Percentiles rank a stretch among this genome's conserved stretches.
phyloP scores from a whole-genome alignment of 139 green algal species.

The Closterium sp. region DNA sequence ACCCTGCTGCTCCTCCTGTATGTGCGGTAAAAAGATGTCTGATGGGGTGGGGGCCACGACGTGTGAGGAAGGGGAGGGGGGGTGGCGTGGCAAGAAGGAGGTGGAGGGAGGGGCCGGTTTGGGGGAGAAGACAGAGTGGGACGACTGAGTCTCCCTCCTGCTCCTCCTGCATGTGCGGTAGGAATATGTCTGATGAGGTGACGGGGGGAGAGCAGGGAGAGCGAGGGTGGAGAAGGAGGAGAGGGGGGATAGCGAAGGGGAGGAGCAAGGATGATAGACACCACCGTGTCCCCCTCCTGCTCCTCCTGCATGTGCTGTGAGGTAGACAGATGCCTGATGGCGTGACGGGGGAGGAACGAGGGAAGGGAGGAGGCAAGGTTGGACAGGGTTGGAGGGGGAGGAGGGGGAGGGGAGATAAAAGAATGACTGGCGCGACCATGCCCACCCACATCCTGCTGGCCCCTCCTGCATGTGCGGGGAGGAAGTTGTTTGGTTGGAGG shows the following conservation, averaged over 20 bases:
- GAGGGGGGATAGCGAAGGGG: no score
- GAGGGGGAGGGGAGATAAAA: no score
- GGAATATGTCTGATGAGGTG: background rate
- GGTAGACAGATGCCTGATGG: conserved; percentile 14
- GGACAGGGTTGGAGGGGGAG: background rate
- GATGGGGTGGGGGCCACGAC: background rate
- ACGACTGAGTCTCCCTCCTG: background rate
- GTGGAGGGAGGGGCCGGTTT: background rate
- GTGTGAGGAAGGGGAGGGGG: no score
- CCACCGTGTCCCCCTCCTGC: background rate
- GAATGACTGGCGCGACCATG: background rate
- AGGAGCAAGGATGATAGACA: no score
- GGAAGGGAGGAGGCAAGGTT: no score
- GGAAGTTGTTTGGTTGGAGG: no score
- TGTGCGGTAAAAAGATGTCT: conserved; percentile 2
- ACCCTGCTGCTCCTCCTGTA: background rate
- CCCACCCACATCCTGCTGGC: background rate
- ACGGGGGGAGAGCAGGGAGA: no score
- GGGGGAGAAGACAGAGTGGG: background rate
- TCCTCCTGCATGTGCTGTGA: conserved; percentile 30
- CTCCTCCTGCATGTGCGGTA: background rate
- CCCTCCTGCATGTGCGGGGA: background rate
- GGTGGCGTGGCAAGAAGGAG: background rate
- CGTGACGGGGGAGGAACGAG: no score
- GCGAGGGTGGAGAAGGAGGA: no score